Percentiles rank a stretch among this genome's conserved stretches.
phyloP scores from a whole-genome alignment of 2,329 filamentous ascomycete species.

The Diaporthe australafricana region DNA sequence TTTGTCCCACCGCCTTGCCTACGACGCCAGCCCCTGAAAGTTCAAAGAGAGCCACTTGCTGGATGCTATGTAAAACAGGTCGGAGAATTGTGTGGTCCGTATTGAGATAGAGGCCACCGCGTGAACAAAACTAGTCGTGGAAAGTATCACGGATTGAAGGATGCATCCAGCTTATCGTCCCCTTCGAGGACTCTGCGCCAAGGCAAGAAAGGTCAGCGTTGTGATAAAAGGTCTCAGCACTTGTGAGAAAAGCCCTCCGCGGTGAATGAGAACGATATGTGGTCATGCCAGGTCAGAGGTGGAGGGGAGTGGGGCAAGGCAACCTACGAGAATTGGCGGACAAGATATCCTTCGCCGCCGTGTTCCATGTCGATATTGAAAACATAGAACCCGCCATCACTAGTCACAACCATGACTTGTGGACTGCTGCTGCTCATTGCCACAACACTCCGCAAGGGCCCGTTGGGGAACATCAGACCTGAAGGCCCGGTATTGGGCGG shows the following conservation, averaged over 20 bases:
- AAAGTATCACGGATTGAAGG: conserved; percentile 41
- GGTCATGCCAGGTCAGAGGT: neutral
- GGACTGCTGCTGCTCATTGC: conserved; percentile 95
- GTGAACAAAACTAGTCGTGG: neutral
- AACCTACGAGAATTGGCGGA: conserved; percentile 92
- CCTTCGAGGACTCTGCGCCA: conserved; percentile 61
- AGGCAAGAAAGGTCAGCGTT: neutral
- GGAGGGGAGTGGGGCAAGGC: neutral
- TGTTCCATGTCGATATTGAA: conserved; percentile 96
- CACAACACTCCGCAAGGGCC: conserved; percentile 88
- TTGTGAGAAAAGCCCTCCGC: neutral
- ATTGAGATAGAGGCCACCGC: neutral
- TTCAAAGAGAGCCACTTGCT: conserved; percentile 2
- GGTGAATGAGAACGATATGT: neutral
- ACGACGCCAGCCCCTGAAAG: conserved; percentile 1
- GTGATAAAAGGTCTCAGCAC: neutral
- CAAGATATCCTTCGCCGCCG: conserved; percentile 90
- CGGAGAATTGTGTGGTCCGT: neutral
- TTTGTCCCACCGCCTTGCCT: conserved; percentile 13
- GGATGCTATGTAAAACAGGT: conserved; percentile 12
- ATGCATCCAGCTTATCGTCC: conserved; percentile 66
- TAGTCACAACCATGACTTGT: conserved; percentile 98
- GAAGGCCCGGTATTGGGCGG: conserved; percentile 41
- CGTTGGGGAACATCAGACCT: conserved; percentile 39
- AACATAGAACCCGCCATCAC: conserved; percentile 93